Evolutionary conservation across 805 yeast species (phyloP), one percentile per base, ranked within the genome.

Genomic region (Hanseniaspora guilliermondii): DNA sequence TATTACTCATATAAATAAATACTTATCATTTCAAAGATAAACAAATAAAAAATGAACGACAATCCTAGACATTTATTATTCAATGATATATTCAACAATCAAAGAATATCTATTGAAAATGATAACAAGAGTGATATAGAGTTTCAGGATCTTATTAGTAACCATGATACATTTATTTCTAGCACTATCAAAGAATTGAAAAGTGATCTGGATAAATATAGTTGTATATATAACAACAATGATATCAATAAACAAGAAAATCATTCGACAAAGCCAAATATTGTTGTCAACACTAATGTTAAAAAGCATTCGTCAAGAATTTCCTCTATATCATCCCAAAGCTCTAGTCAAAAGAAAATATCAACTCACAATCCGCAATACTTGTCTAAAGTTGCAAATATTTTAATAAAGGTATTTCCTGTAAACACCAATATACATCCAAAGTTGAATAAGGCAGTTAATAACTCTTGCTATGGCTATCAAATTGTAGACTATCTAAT

Each of bases 401-500:
- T 79, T 24, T 87, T 91, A 67, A 78, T 80, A 59, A 86, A 83
- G 57, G 71, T 80, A 22, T 76, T 88, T 32, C 78, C 78, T 22
- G 65, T 85, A 14, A 85, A 88, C 2, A 87, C 87, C 57, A 80
- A 86, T 59, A 33, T 33, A 11, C 44, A 42, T 27, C 44, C 44
- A 84, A 83, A 64, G 93, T 89, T 69, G 96, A 96, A 17, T 75
- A 89, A 60, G 84, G 87, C 58, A 91, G 88, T 68, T 84, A 94
- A 64, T 94, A 50, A 89, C 64, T 83, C 97, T 0, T 93, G 93
- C 64, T 84, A 96, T 0, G 98, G 98, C 35, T 75, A 86, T 22
- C 93, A 87, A 68, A 96, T 97, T 0, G 95, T 93, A 32, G 96
- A 88, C 66, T 77, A 82, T n/a, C 80, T 93, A 57, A 83, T 95